A percentile compares a stretch with the other conserved stretches of the same genome.
phyloP scores from a whole-genome alignment of 2,329 filamentous ascomycete genomes.

The Penicillium sp. region DNA sequence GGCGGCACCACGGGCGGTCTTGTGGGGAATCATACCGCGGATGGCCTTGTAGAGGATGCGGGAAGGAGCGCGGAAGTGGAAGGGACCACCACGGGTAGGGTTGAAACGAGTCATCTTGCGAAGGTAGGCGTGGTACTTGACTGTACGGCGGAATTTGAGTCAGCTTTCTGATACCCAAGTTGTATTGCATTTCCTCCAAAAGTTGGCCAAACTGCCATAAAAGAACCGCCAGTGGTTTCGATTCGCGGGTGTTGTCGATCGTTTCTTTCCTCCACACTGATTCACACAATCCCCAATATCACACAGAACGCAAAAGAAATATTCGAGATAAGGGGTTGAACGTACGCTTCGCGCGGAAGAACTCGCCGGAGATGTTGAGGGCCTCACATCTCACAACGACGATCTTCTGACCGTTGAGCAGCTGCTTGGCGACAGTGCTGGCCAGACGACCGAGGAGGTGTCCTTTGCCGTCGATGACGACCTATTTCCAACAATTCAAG shows the following conservation, averaged over 20 bases:
- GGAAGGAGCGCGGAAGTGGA: conserved; percentile 99
- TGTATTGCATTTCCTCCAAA: conserved; percentile 1
- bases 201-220: background rate
- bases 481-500: conserved; percentile 55
- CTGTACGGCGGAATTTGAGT: conserved; percentile 56
- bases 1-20: conserved; percentile 95
- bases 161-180: conserved; percentile 37
- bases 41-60: conserved; percentile 99
- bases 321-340: conserved; percentile 42
- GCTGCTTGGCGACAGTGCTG: conserved; percentile 97
- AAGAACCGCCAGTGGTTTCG: background rate
- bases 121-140: conserved; percentile 99
- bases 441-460: conserved; percentile 99
- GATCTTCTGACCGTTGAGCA: conserved; percentile 98
- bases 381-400: conserved; percentile 98
- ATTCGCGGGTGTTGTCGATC: conserved; percentile 1
- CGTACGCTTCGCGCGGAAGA: conserved; percentile 99
- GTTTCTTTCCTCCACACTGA: conserved; percentile 5
- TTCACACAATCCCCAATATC: conserved; percentile 3
- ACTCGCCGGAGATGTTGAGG: conserved; percentile 99
- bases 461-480: conserved; percentile 99
- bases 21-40: conserved; percentile 99
- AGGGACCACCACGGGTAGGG: conserved; percentile 98
- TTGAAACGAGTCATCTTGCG: conserved; percentile 99
- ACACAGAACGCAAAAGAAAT: conserved; percentile 13